phyloP scores from a whole-genome alignment of 2,329 filamentous ascomycete species.

The Meredithiella fracta region DNA sequence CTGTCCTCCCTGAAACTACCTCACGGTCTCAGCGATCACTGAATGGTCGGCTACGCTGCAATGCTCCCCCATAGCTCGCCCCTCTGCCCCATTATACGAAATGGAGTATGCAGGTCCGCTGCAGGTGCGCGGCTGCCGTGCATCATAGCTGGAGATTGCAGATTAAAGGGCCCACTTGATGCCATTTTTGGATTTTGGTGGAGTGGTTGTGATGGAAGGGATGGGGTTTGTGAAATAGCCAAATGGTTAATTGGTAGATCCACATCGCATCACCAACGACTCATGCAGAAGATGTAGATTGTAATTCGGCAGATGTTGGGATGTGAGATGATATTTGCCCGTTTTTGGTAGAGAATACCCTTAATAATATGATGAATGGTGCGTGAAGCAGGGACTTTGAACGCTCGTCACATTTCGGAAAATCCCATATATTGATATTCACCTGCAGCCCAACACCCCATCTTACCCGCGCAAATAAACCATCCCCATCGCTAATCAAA shows the following conservation, averaged over 20 bases:
- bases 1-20: not conserved
- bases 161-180: not conserved
- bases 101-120: slow-evolving; percentile 2
- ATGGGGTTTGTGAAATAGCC: not conserved
- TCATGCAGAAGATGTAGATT: not conserved
- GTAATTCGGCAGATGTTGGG: not conserved
- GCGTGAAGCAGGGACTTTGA: not conserved
- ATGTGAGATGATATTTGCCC: not conserved
- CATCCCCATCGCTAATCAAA: not conserved
- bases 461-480: not conserved
- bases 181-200: not conserved
- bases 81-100: slow-evolving; percentile 1
- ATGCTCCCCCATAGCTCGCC: not conserved
- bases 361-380: not conserved
- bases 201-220: not conserved
- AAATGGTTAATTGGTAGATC: not conserved
- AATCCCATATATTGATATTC: not conserved
- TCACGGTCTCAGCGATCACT: not conserved
- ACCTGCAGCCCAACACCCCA: not conserved
- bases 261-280: not conserved
- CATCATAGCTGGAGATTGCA: not conserved
- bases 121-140: not conserved
- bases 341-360: not conserved
- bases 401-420: not conserved
- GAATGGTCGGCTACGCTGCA: not conserved